A percentile compares a stretch with the other conserved stretches of the same genome.
These are phyloP conservation scores for Kalanchoe fedtschenkoi DNA, from an alignment of 164 flowering plant genomes.

Conservation along the genomic window DNA sequence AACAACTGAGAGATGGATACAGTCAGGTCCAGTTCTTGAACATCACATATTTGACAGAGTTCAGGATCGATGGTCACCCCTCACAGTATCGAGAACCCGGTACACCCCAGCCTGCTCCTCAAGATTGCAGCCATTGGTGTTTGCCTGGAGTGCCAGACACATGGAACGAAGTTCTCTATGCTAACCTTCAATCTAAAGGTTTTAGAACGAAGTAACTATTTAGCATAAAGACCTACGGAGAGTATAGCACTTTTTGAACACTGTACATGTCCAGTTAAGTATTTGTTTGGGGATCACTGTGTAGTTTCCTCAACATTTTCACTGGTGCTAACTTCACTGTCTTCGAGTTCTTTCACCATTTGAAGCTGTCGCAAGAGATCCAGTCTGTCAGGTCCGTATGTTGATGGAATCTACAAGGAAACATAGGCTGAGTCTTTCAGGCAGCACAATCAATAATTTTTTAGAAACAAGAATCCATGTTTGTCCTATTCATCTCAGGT, in stretches of 20 bases:
- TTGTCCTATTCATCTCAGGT: not conserved
- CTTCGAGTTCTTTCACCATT: conserved; percentile 75
- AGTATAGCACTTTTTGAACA: conserved; percentile 2
- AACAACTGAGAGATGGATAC: conserved; percentile 25
- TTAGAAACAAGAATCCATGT: not conserved
- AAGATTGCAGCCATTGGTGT: conserved; percentile 87
- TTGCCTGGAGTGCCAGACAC: conserved; percentile 84
- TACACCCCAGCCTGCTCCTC: conserved; percentile 28
- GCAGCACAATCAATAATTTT: not conserved
- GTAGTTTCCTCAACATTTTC: conserved; percentile 33
- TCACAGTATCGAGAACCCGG: conserved; percentile 54
- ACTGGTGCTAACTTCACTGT: conserved; percentile 30
- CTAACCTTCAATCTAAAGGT: conserved; percentile 28
- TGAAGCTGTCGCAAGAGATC: conserved; percentile 92
- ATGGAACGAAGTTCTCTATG: conserved; percentile 65
- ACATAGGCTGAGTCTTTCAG: not conserved
- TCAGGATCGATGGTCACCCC: conserved; percentile 59
- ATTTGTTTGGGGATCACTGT: conserved; percentile 10
- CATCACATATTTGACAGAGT: conserved; percentile 63
- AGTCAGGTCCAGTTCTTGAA: conserved; percentile 37
- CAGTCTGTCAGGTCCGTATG: conserved; percentile 82
- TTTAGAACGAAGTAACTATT: conserved; percentile 17
- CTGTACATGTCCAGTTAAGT: conserved; percentile 13
- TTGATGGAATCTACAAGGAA: conserved; percentile 64
- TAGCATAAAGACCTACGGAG: too few relatives aligned